Base-by-base conservation (phyloP, 2,329 filamentous ascomycete genomes). In the Fusarium sp. region DNA sequence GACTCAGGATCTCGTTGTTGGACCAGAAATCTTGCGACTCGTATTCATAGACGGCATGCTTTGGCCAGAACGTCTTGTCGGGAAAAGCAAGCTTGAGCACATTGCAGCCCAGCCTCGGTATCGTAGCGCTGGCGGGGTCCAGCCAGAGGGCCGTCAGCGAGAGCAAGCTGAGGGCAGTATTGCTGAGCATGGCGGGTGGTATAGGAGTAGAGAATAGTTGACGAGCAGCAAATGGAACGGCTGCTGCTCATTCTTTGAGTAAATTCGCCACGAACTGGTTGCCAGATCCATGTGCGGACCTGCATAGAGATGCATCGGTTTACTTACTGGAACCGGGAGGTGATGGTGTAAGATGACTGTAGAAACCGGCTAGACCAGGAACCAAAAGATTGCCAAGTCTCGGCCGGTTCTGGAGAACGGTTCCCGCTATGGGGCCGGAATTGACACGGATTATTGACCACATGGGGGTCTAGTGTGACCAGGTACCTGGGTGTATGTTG, bases 1-100 rank as follows among this genome's bases (percentile, higher is more conserved):
- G 57, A 1, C 8, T 29, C 1, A 65, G 35, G 0, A 64, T 39
- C 25, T 65, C 52, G 10, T 53, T 50, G 21, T 64, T 65, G 0
- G 61, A 65, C 61, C 57, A 65, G 14, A 65, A 65, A 2, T 50
- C 36, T 13, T 61, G 44, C 5, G 45, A 43, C 35, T 64, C 61
- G 9, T 48, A 58, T 8, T 58, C 46, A 9, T 54, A 64, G 1
- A 65, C 46, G 4, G 33, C 4, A 3, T 64, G 6, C 1, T 17
- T 17, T 0, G 46, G 56, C 9, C 29, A 31, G n/a, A 64, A 64
- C 1, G 52, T 61, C 0, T 57, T 36, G 17, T 37, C 38, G 0
- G 56, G 49, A 11, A 53, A 53, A 6, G 9, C 7, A n/a, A 47
- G 38, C 19, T 51, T 27, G 4, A 65, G 57, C 13, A 25, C 35